phyloP scores from a whole-genome alignment of 1,284 basidiomycete genomes.

The Leccinum subrobustum region DNA sequence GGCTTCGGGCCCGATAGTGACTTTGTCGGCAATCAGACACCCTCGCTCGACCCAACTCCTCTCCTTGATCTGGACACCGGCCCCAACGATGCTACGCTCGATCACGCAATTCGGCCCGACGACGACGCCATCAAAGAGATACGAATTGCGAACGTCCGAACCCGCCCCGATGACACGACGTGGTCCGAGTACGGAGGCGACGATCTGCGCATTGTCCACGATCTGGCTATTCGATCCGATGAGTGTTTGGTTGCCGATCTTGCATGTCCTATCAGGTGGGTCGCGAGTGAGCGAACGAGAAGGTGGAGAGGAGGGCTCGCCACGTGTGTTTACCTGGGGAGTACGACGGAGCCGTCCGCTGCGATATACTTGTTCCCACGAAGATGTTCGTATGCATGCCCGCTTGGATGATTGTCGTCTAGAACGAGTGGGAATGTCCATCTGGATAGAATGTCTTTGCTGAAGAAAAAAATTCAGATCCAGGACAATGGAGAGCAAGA shows the following conservation, averaged over 20 bases:
- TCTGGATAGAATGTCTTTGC: constrained; percentile 88
- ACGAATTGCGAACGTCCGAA: constrained; percentile 68
- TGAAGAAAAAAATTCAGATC: constrained; percentile 32
- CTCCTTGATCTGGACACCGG: constrained; percentile 70
- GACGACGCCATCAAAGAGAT: constrained; percentile 78
- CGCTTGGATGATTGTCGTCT: constrained; percentile 87
- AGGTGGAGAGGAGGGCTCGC: not conserved
- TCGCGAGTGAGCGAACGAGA: not conserved
- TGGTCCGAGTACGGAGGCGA: constrained; percentile 74
- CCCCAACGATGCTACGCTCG: constrained; percentile 77
- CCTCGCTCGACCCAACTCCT: constrained; percentile 63
- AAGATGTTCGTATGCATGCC: constrained; percentile 78
- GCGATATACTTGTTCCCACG: constrained; percentile 87
- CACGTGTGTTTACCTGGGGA: constrained; percentile 62
- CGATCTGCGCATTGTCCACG: constrained; percentile 60
- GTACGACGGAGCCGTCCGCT: constrained; percentile 66
- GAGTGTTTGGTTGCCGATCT: constrained; percentile 79
- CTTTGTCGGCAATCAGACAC: constrained; percentile 79
- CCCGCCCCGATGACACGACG: constrained; percentile 68
- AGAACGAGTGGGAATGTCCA: constrained; percentile 96
- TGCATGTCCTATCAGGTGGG: constrained; percentile 60
- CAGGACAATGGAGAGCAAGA: not conserved
- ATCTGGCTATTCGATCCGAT: constrained; percentile 74
- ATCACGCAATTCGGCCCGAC: constrained; percentile 80
- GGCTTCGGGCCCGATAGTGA: constrained; percentile 75